These are phyloP conservation scores for Clonostachys chloroleuca DNA, from an alignment of 2,329 filamentous ascomycete genomes.

Conservation along the genomic window DNA sequence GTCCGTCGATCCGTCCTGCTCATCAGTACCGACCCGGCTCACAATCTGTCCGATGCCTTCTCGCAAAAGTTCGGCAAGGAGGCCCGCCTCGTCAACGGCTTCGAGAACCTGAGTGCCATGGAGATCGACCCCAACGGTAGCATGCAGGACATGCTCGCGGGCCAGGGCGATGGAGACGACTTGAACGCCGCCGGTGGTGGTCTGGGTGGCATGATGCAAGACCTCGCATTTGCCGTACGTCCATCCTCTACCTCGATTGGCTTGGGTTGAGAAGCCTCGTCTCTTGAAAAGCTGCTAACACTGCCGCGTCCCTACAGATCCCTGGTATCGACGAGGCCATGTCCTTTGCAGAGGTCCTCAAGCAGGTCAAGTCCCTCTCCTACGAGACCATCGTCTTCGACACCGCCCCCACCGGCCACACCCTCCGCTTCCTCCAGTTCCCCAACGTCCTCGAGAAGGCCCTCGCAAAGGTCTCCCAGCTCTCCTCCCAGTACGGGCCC, in stretches of 20 bases:
- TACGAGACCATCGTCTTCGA: constrained; percentile 99
- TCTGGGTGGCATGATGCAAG: constrained; percentile 97
- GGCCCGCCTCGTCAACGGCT: constrained; percentile 86
- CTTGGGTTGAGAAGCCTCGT: neutral
- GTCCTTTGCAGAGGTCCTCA: constrained; percentile 98
- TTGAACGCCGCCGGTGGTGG: constrained; percentile 65
- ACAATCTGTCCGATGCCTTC: constrained; percentile 97
- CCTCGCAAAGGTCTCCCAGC: constrained; percentile 91
- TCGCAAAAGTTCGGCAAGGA: constrained; percentile 99
- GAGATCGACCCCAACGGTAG: constrained; percentile 98
- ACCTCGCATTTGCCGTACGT: constrained; percentile 87
- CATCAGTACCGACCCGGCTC: constrained; percentile 96
- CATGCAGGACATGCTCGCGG: constrained; percentile 88
- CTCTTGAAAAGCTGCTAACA: neutral
- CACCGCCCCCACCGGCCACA: constrained; percentile 96
- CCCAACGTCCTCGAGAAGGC: constrained; percentile 97
- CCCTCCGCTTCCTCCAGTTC: constrained; percentile 96
- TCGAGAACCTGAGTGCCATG: constrained; percentile 94
- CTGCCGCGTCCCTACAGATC: constrained; percentile 54
- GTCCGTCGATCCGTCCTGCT: constrained; percentile 93
- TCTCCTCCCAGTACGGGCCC: constrained; percentile 91
- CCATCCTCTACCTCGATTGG: neutral
- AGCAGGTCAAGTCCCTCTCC: constrained; percentile 97
- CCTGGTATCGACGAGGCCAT: constrained; percentile 98
- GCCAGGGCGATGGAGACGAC: constrained; percentile 57